Evolutionary conservation across 1,284 basidiomycete species (phyloP).

Genomic region (Leccinum fallax): DNA sequence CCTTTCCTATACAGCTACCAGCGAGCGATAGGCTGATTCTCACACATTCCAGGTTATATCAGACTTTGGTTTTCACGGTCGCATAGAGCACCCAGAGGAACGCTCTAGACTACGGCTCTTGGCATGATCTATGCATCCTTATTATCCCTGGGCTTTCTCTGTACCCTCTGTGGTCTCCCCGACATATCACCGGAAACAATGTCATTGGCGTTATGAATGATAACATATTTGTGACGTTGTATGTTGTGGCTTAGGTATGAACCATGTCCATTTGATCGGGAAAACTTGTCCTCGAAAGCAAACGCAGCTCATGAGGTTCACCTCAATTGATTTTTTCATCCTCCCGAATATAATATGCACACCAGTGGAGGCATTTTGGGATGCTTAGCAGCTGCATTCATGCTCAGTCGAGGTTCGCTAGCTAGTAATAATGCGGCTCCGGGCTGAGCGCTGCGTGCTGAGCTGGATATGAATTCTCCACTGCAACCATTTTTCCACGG

Average conservation of each 20-base stretch:
- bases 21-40: neutral
- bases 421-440: too few species aligned
- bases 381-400: too few species aligned
- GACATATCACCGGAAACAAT: neutral
- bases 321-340: too few species aligned
- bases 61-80: neutral
- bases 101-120: neutral
- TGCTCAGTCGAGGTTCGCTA: too few species aligned
- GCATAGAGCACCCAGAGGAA: neutral
- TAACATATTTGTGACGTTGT: neutral
- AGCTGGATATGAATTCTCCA: too few species aligned
- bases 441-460: too few species aligned
- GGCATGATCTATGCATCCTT: neutral
- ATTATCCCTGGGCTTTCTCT: neutral
- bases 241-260: conserved; percentile 7
- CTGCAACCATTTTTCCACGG: too few species aligned
- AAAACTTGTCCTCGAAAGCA: too few species aligned
- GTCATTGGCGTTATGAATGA: neutral
- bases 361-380: too few species aligned
- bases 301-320: too few species aligned
- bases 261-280: too few species aligned
- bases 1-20: conserved; percentile 4
- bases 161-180: neutral
- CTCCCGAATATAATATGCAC: too few species aligned
- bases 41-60: conserved; percentile 1